Evolutionary conservation across 805 yeast genomes (phyloP), one percentile per base, ranked within the genome.

Genomic region (Metschnikowia kunwiensis): DNA sequence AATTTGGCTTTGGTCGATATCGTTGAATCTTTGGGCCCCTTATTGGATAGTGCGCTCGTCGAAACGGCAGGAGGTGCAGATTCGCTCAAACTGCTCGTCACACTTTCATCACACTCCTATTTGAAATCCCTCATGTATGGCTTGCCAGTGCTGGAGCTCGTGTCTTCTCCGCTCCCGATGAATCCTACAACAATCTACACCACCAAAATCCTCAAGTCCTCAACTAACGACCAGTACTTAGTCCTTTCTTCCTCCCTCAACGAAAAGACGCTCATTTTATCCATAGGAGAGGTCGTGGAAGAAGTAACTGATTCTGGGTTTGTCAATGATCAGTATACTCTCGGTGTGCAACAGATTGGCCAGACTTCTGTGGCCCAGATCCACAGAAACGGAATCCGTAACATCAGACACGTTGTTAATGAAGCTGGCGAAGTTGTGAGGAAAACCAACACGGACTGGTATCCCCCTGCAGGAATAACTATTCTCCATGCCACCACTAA

Each of bases 221-320:
- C 81, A 28, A 53, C 49, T 5, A 70, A 55, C 49, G 89, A 85
- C 50, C 74, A 74, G 35, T 82, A 77, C 46, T 70, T 87, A 41
- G 77, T 86, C 2, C 62, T 87, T 3, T 70, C 91, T 1, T 63
- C 70, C 0, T 29, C 57, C 2, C 75, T 80, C 47, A 57, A 74
- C 15, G 80, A 78, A 31, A 74, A 80, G 3, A 86, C 96, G 0
- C 65, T 84, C 38, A 83, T 87, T 0, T 59, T 93, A 12, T 72
- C 83, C 2, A 78, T 86, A 32, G 94, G 93, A 6, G 95, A 85
- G 46, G 78, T 77, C 0, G 86, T 86, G 2, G 88, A 82, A 40
- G 88, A 85, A 49, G 82, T 82, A 7, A 68, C 75, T 1, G 81
- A 79, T 39, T 77, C 89, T 0, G 80, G 82, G 0, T 64, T 87